Conservation (phyloP, 192 early-diverging fungal species). For the Mortierella hygrophila region DNA sequence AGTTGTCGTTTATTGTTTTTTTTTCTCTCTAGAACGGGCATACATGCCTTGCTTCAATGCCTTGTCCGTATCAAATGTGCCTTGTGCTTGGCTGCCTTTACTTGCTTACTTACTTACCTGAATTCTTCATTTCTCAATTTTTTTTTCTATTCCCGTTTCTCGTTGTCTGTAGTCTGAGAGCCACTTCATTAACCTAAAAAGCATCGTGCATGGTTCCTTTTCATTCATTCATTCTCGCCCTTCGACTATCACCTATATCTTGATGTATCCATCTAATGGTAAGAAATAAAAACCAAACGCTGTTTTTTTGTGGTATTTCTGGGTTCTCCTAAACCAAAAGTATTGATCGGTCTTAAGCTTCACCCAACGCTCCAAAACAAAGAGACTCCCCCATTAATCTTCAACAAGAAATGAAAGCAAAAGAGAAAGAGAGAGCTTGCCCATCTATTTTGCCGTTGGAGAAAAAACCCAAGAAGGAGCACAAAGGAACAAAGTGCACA, state of each 20-base stretch:
- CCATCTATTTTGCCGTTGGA: not conserved
- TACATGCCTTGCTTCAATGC: not conserved
- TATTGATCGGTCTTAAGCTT: not conserved
- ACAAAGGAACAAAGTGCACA: not conserved
- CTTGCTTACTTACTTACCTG: too few relatives aligned
- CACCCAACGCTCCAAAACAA: not conserved
- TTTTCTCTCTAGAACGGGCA: not conserved
- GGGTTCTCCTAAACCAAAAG: not conserved
- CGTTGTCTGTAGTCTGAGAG: not conserved
- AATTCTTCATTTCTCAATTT: not conserved
- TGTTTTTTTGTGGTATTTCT: not conserved
- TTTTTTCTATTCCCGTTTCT: slow-evolving; percentile 6
- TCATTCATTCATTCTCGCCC: not conserved
- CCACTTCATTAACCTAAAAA: not conserved
- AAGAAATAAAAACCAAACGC: not conserved
- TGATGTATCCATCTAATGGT: not conserved
- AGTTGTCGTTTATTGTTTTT: not conserved
- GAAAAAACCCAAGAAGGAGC: not conserved
- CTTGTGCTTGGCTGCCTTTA: not conserved
- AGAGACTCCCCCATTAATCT: not conserved
- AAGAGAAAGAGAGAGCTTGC: not conserved
- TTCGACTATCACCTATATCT: not conserved
- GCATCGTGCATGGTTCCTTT: not conserved
- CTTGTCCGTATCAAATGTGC: not conserved
- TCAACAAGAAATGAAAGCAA: not conserved